Base-by-base conservation (phyloP, 495 filamentous ascomycete species). In the Immersiella caudata region DNA sequence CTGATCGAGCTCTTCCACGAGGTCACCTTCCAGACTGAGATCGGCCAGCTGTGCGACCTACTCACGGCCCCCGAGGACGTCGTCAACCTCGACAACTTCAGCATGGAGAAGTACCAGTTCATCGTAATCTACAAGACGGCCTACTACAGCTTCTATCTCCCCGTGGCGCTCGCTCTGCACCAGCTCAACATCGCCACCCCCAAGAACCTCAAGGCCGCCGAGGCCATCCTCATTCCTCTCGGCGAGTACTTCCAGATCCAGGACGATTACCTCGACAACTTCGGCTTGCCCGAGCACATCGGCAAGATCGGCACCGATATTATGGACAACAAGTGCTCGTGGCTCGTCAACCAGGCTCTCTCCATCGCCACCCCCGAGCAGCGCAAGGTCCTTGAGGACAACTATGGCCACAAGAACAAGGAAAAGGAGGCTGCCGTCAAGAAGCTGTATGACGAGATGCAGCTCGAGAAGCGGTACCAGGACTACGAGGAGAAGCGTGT, bases 111-210 rank as follows among this genome's bases (percentile, higher is more conserved):
- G 84, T 96, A 96, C 85, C 89, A 84, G 76, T 99, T 98, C 85
- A 99, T 99, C 76, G 95, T 99, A 79, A 92, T 94, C 80, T 97
- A 93, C 88, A 99, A 99, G 87, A 99, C 96, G 29, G 96, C 95
- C 46, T 99, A 94, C 82, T 99, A 99, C 84, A 92, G 88, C 74
- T 99, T 99, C 86, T 98, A 98, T 83, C 91, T 99, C 0, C 95
- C 95, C 46, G 93, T 99, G n/a, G 94, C 92, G 7, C 85, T 97
- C 29, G 91, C 96, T 0, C 82, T 99, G 70, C 82, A 91, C 81
- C 88, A 92, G 76, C 85, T 94, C 71, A 87, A 92, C 67, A 80
- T 92, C 46, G 96, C 94, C 11, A 93, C 91, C 12, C 85, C 87
- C 7, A 84, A 89, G 76, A 97, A 96, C 83, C 88, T 98, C 63